phyloP scores from a whole-genome alignment of 176 grass and related monocot species.

The Chloris gayana region DNA sequence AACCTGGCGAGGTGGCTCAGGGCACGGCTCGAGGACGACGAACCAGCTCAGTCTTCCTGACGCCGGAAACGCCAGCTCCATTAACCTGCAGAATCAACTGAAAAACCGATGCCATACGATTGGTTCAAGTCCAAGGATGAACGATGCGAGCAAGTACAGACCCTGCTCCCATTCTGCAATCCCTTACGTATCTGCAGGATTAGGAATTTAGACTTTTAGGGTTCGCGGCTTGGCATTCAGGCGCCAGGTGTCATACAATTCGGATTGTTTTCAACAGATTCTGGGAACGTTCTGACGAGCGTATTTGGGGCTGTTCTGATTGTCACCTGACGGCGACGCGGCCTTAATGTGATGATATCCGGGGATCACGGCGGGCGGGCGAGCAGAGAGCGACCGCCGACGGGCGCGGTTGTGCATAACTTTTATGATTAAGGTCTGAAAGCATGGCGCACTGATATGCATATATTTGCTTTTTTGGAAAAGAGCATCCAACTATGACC shows the following conservation, averaged over 20 bases:
- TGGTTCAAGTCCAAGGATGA: background rate
- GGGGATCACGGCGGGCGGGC: background rate
- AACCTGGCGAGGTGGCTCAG: slow-evolving; percentile 77
- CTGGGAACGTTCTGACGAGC: background rate
- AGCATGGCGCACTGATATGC: background rate
- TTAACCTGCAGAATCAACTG: background rate
- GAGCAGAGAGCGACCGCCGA: background rate
- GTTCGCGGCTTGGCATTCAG: background rate
- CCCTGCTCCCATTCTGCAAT: no score
- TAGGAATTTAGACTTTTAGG: background rate
- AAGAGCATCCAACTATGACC: background rate
- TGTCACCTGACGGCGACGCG: background rate
- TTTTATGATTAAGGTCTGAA: slow-evolving; percentile 31
- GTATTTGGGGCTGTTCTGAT: background rate
- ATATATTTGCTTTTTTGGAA: background rate
- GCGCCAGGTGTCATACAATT: background rate
- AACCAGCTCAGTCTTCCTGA: background rate
- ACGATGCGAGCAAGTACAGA: background rate
- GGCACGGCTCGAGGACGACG: slow-evolving; percentile 23
- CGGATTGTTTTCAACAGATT: background rate
- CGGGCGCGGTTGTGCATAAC: slow-evolving; percentile 18
- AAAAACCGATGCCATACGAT: background rate
- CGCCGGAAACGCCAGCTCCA: background rate
- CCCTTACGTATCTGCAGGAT: no score
- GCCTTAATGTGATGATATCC: background rate